A percentile compares a stretch with the other conserved stretches of the same genome.
Conservation (phyloP, 768 basidiomycete species). For the Collybiopsis confluens region DNA sequence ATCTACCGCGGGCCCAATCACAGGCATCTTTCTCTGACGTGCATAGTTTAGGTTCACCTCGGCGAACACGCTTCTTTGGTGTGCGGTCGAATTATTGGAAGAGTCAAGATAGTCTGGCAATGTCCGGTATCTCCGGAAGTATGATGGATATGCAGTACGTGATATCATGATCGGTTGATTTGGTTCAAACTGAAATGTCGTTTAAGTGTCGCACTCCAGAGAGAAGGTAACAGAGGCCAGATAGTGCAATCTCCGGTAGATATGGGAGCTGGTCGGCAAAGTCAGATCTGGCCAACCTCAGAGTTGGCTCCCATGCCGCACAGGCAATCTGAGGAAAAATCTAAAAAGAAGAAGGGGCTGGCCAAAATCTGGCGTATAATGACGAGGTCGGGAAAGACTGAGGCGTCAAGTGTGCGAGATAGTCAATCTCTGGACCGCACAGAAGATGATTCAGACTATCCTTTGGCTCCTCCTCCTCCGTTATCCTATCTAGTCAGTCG, state of each 20-base stretch:
- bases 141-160: conserved; percentile 94
- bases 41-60: conserved; percentile 68
- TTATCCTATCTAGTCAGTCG: conserved; percentile 81
- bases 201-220: conserved; percentile 70
- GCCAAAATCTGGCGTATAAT: conserved; percentile 81
- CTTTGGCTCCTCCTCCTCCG: conserved; percentile 87
- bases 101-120: conserved; percentile 78
- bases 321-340: conserved; percentile 35
- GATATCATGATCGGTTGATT: background rate
- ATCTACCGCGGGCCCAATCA: conserved; percentile 64
- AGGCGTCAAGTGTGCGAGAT: conserved; percentile 21
- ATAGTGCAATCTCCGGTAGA: conserved; percentile 30
- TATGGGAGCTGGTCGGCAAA: conserved; percentile 36
- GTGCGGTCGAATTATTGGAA: conserved; percentile 71
- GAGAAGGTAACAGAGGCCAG: conserved; percentile 41
- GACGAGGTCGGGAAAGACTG: conserved; percentile 49
- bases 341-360: conserved; percentile 73
- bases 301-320: conserved; percentile 28
- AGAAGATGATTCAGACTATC: conserved; percentile 61
- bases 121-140: conserved; percentile 80
- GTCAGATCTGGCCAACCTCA: conserved; percentile 47
- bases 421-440: conserved; percentile 36
- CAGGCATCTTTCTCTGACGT: conserved; percentile 80
- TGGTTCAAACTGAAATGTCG: conserved; percentile 6
- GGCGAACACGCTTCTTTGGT: conserved; percentile 75